Evolutionary conservation across 345 rosid genomes (phyloP), one percentile per base, ranked within the genome.

Genomic region (Geranium rotundifolium): DNA sequence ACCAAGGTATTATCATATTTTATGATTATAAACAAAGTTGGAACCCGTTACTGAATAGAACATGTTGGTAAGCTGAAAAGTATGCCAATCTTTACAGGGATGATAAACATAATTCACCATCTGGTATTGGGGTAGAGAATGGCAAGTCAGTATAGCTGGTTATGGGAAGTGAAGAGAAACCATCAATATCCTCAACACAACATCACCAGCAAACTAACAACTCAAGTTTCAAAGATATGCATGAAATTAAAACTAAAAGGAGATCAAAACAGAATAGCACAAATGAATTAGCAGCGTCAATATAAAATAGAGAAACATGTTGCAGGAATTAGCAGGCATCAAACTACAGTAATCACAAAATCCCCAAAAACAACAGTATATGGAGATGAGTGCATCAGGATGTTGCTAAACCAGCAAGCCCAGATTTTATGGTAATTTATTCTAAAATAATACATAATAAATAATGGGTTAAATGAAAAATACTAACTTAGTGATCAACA

Each of bases 31-130:
- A n/a, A n/a, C n/a, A n/a, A n/a, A 16, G 52, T 30, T 10, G 0
- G 27, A 30, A 49, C 30, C 63, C 34, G 17, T 4, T 10, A 30
- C 2, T 7, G 30, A 41, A 60, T 4, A 17, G 19, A 27, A 20
- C 7, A 49, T 13, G 19, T 17, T 20, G 30, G 10, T 55, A 27
- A 20, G 19, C 0, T 2, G 54, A 5, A 27, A 7, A 16, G 5
- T 76, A 64, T 67, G 20, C 75, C 75, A 76, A 72, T 78, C 75
- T 65, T 64, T 57, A 76, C 73, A 80, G 76, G 70, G 78, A 80
- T 63, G 75, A 20, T 61, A 74, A 78, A 31, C 17, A 18, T 34
- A 16, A 19, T 60, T 60, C 64, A 74, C 61, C 76, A 76, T 57
- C 80, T 56, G 19, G 65, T 55, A 54, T 31, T 39, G 67, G 75